Percentiles rank a stretch among this genome's conserved stretches.
These are phyloP conservation scores for Penicillium lagena DNA, from an alignment of 495 filamentous ascomycete species.

Conservation along the genomic window DNA sequence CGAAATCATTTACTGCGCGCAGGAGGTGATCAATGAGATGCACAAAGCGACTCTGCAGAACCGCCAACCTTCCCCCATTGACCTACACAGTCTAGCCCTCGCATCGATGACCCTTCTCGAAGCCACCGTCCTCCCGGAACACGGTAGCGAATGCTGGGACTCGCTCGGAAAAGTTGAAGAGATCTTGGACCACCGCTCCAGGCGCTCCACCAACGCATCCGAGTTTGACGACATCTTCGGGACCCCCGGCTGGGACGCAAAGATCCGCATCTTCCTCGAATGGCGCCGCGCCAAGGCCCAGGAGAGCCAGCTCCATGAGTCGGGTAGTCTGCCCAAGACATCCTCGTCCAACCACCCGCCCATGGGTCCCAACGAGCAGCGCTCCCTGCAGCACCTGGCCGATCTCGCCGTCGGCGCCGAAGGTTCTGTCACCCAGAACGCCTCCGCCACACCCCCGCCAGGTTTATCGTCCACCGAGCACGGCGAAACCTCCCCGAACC, in stretches of 20 bases:
- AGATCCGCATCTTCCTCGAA: slow-evolving; percentile 42
- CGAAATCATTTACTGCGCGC: slow-evolving; percentile 57
- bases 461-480: slow-evolving; percentile 22
- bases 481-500: slow-evolving; percentile 22
- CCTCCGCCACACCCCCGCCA: slow-evolving; percentile 26
- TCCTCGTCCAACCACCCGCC: slow-evolving; percentile 24
- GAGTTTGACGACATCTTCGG: slow-evolving; percentile 36
- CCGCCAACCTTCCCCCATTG: slow-evolving; percentile 50
- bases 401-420: slow-evolving; percentile 52
- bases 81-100: slow-evolving; percentile 68
- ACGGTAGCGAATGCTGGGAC: slow-evolving; percentile 37
- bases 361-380: slow-evolving; percentile 42
- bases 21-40: slow-evolving; percentile 51
- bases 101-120: slow-evolving; percentile 61
- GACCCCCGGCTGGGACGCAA: slow-evolving; percentile 36
- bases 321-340: slow-evolving; percentile 1
- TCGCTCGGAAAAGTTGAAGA: slow-evolving; percentile 38
- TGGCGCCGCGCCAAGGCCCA: slow-evolving; percentile 37
- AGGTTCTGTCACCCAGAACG: slow-evolving; percentile 31
- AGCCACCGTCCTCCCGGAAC: slow-evolving; percentile 47
- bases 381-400: slow-evolving; percentile 56
- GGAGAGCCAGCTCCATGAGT: slow-evolving; percentile 32
- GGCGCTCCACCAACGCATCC: slow-evolving; percentile 11
- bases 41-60: slow-evolving; percentile 43
- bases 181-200: slow-evolving; percentile 34